Conservation (phyloP, 192 early-diverging fungal species). For the Coemansia sp. region DNA sequence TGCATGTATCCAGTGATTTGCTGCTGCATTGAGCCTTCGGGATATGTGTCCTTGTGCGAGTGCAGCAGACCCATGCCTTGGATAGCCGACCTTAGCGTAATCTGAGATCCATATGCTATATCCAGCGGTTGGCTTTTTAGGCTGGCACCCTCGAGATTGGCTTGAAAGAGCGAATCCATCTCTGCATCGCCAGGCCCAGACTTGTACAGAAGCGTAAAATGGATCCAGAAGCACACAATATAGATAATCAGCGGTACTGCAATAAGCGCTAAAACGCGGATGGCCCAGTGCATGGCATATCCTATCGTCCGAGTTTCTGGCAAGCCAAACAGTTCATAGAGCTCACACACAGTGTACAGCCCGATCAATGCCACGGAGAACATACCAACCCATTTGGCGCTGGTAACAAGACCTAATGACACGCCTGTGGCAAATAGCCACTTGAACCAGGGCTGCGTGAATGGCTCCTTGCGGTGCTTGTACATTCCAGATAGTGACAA, state of each 20-base stretch:
- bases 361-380: slow-evolving; percentile 90
- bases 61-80: slow-evolving; percentile 90
- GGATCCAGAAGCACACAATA: slow-evolving; percentile 75
- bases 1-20: slow-evolving; percentile 94
- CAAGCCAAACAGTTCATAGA: slow-evolving; percentile 86
- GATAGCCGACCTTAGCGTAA: slow-evolving; percentile 80
- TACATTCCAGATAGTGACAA: slow-evolving; percentile 73
- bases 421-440: slow-evolving; percentile 86
- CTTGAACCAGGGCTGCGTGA: slow-evolving; percentile 82
- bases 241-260: slow-evolving; percentile 81
- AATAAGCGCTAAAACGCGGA: slow-evolving; percentile 77
- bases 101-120: slow-evolving; percentile 85
- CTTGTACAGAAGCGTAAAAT: slow-evolving; percentile 82
- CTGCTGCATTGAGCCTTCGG: slow-evolving; percentile 87
- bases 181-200: slow-evolving; percentile 84
- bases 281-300: slow-evolving; percentile 83
- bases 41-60: slow-evolving; percentile 86
- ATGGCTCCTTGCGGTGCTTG: slow-evolving; percentile 73
- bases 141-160: slow-evolving; percentile 76
- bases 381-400: slow-evolving; percentile 96
- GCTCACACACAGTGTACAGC: slow-evolving; percentile 86
- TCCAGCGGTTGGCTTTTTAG: slow-evolving; percentile 82
- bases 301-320: slow-evolving; percentile 57
- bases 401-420: slow-evolving; percentile 81
- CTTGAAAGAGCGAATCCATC: slow-evolving; percentile 98